These are phyloP conservation scores for Xylariaceae sp. DNA, from an alignment of 2,329 filamentous ascomycete species.

Conservation along the genomic window DNA sequence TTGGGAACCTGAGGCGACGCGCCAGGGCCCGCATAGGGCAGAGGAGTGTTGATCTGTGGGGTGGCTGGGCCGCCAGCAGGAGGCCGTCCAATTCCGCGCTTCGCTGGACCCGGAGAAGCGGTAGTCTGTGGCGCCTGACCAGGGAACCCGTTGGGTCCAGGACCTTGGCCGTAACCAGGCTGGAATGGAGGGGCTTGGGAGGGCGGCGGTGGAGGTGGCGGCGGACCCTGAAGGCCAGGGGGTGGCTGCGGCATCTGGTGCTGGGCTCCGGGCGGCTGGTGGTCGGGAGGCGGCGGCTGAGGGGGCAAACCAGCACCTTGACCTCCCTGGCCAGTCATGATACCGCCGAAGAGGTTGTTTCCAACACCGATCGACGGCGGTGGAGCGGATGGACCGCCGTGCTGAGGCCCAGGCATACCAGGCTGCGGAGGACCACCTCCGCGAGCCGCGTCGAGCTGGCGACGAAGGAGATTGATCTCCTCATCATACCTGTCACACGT, in stretches of 20 bases:
- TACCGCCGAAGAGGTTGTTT: constrained; percentile 88
- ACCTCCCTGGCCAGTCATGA: constrained; percentile 83
- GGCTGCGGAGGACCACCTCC: constrained; percentile 50
- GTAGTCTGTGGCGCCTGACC: constrained; percentile 78
- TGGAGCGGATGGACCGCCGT: constrained; percentile 71
- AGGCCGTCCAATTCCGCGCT: constrained; percentile 61
- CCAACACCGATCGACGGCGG: constrained; percentile 87
- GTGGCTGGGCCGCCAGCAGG: constrained; percentile 69
- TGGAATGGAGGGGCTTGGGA: constrained; percentile 67
- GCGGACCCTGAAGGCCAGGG: constrained; percentile 56
- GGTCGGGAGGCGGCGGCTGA: constrained; percentile 57
- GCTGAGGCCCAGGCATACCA: constrained; percentile 63
- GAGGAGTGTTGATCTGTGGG: constrained; percentile 83
- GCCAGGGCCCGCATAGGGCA: constrained; percentile 76
- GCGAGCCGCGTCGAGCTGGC: constrained; percentile 76
- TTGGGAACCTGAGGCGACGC: constrained; percentile 77
- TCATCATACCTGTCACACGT: constrained; percentile 72
- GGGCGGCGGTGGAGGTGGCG: constrained; percentile 53
- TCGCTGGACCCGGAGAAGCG: constrained; percentile 77
- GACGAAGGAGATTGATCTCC: constrained; percentile 76
- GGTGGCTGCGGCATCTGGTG: constrained; percentile 73
- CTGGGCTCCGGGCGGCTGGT: constrained; percentile 44
- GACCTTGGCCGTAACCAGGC: constrained; percentile 59
- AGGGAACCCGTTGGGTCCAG: constrained; percentile 65
- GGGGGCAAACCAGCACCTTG: constrained; percentile 82